Percentiles rank a stretch among this genome's conserved stretches.
Evolutionary conservation across 1,284 basidiomycete species (phyloP).

Genomic region (Volvariella surrecta): DNA sequence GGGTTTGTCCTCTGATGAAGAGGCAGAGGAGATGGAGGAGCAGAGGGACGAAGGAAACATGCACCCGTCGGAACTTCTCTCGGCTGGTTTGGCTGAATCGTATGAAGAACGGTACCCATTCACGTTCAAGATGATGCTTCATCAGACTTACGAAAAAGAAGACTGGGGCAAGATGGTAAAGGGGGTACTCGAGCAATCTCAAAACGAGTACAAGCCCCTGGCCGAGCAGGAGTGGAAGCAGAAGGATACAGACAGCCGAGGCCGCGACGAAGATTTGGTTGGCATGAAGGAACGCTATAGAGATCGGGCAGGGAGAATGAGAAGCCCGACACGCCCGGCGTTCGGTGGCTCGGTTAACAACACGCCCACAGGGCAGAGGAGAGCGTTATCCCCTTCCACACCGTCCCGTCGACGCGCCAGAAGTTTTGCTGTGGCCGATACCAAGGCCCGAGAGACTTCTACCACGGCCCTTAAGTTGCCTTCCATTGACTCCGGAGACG

Average conservation of each 20-base stretch:
- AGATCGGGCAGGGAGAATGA: neutral
- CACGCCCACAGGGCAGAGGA: neutral
- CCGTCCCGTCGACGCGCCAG: too few species aligned
- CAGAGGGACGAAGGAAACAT: conserved; percentile 3
- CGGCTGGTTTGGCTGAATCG: conserved; percentile 10
- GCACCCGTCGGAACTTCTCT: neutral
- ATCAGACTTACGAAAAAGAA: conserved; percentile 52
- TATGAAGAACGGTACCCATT: conserved; percentile 39
- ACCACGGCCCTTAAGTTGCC: neutral
- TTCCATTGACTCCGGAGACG: neutral
- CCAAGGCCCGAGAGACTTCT: neutral
- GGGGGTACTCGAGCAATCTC: conserved; percentile 42
- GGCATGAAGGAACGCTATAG: neutral
- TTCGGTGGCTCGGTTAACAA: neutral
- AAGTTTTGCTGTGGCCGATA: neutral
- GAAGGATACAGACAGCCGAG: conserved; percentile 11
- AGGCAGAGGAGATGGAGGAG: too few species aligned
- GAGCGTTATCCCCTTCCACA: neutral
- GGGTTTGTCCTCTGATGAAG: too few species aligned
- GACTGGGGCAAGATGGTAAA: conserved; percentile 53
- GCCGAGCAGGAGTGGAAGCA: conserved; percentile 23
- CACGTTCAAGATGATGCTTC: conserved; percentile 57
- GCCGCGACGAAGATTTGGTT: neutral
- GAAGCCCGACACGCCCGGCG: neutral
- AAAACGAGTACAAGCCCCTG: conserved; percentile 43